Conservation (phyloP, 169 alveolate species). For the Miamiensis avidus region DNA sequence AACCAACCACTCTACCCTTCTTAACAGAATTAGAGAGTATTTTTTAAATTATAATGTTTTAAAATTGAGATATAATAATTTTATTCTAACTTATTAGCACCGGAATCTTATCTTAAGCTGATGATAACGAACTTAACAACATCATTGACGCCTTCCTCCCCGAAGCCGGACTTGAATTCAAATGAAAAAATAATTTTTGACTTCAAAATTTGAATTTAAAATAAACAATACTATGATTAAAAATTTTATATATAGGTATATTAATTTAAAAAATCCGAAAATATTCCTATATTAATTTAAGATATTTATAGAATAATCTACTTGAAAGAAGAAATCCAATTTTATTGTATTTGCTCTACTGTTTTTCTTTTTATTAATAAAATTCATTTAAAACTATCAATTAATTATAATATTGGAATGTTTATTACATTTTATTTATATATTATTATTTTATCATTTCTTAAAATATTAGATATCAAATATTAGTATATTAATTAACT, state of each 20-base stretch:
- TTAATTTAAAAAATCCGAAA: background rate
- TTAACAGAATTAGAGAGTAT: slow-evolving; percentile 55
- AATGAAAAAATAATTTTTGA: background rate
- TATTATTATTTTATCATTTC: too few species aligned
- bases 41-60: background rate
- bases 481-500: too few species aligned
- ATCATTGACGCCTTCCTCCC: slow-evolving; percentile 6
- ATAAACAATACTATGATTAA: slow-evolving; percentile 37
- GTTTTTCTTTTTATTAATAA: too few species aligned
- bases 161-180: slow-evolving; percentile 17
- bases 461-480: too few species aligned
- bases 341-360: background rate
- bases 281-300: too few species aligned
- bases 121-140: slow-evolving; percentile 15
- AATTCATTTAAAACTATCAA: too few species aligned
- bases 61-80: background rate
- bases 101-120: slow-evolving; percentile 3
- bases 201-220: background rate
- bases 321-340: background rate
- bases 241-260: slow-evolving; percentile 13
- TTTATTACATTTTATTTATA: too few species aligned
- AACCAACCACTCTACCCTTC: slow-evolving; percentile 63
- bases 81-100: slow-evolving; percentile 1
- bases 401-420: too few species aligned
- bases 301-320: background rate